A percentile compares a stretch with the other conserved stretches of the same genome.
phyloP scores from a whole-genome alignment of 2,329 filamentous ascomycete genomes.

The Trichoderma sp. region DNA sequence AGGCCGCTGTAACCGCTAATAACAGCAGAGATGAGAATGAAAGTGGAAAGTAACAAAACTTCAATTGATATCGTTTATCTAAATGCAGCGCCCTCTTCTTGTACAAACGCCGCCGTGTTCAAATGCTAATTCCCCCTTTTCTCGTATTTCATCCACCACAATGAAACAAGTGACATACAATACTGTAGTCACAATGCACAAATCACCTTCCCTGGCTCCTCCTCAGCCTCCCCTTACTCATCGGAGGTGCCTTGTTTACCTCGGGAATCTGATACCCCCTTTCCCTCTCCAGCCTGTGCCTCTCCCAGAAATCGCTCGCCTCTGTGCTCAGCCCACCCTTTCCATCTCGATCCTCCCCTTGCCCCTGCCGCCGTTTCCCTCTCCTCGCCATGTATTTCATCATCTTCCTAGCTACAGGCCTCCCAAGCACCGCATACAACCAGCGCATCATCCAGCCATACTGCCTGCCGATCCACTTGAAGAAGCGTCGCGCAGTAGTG shows the following conservation, averaged over 20 bases:
- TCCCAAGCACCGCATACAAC: slow-evolving; percentile 26
- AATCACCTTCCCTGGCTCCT: slow-evolving; percentile 6
- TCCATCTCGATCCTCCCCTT: slow-evolving; percentile 19
- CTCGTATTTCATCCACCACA: background rate
- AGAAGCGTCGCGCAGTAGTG: slow-evolving; percentile 38
- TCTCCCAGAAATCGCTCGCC: slow-evolving; percentile 43
- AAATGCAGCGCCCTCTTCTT: background rate
- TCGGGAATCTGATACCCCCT: slow-evolving; percentile 39
- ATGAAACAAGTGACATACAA: background rate
- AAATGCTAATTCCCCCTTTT: background rate
- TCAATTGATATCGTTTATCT: background rate
- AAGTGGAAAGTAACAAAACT: background rate
- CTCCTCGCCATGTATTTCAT: slow-evolving; percentile 6
- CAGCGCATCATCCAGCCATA: slow-evolving; percentile 23
- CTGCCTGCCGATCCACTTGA: slow-evolving; percentile 26
- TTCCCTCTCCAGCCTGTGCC: slow-evolving; percentile 39
- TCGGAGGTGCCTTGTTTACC: slow-evolving; percentile 33
- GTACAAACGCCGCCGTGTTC: background rate
- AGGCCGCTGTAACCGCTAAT: background rate
- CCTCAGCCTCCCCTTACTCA: background rate
- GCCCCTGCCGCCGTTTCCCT: slow-evolving; percentile 23
- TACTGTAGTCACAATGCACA: background rate
- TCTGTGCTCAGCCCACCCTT: slow-evolving; percentile 29
- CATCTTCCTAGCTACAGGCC: slow-evolving; percentile 22
- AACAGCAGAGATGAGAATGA: background rate